A percentile compares a stretch with the other conserved stretches of the same genome.
Evolutionary conservation across 2,329 filamentous ascomycete species (phyloP).

Genomic region (Thermoascus crustaceus): DNA sequence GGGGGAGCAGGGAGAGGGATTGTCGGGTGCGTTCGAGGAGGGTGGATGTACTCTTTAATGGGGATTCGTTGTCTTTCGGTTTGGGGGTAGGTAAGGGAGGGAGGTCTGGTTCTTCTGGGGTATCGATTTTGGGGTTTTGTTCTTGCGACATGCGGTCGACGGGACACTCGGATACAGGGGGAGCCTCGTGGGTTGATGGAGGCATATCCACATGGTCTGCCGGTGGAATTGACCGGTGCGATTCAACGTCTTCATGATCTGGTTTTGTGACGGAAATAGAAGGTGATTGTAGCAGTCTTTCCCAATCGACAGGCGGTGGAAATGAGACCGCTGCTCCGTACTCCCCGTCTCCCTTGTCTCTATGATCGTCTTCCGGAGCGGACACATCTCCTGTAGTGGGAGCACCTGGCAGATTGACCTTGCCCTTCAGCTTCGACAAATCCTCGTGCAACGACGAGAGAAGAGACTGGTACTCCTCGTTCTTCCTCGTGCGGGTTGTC

Average conservation of each 20-base stretch:
- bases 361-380: neutral
- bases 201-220: neutral
- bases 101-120: conserved; percentile 14
- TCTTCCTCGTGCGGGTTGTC: conserved; percentile 12
- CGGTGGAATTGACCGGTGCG: neutral
- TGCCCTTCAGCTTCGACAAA: conserved; percentile 22
- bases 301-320: neutral
- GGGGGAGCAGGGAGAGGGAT: conserved; percentile 62
- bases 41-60: conserved; percentile 30
- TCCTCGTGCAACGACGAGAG: conserved; percentile 27
- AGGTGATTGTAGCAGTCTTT: neutral
- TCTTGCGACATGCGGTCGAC: conserved; percentile 1
- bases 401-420: conserved; percentile 4
- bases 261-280: neutral
- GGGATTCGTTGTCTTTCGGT: conserved; percentile 12
- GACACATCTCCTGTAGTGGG: neutral
- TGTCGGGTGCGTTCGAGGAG: conserved; percentile 72
- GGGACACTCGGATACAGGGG: conserved; percentile 6
- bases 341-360: too few relatives aligned
- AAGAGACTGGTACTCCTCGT: conserved; percentile 23
- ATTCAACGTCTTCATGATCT: neutral
- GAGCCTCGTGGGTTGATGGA: neutral
- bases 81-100: conserved; percentile 13
- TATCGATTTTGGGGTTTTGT: conserved; percentile 5
- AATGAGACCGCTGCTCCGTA: neutral